phyloP scores from a whole-genome alignment of 2,329 filamentous ascomycete species.

The Diaporthe humulicola region DNA sequence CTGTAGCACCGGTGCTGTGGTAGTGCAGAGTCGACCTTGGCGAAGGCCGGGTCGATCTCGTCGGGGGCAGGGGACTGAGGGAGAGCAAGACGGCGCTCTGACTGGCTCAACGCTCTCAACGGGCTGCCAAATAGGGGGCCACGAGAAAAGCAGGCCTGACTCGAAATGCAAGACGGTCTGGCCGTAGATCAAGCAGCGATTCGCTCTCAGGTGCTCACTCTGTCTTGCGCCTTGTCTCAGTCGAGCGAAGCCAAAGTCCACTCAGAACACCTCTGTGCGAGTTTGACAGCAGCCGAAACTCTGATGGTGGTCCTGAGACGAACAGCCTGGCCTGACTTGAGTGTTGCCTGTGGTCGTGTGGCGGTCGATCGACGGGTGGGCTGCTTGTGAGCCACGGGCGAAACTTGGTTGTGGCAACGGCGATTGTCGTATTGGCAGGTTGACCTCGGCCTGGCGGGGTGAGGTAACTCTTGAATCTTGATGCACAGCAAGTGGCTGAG shows the following conservation, averaged over 20 bases:
- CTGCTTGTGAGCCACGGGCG: slow-evolving; percentile 26
- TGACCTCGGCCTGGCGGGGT: slow-evolving; percentile 10
- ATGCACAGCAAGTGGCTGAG: slow-evolving; percentile 36
- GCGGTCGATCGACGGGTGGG: slow-evolving; percentile 1
- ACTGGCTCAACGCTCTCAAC: slow-evolving; percentile 39
- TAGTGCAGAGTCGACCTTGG: slow-evolving; percentile 36
- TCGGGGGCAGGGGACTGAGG: slow-evolving; percentile 26
- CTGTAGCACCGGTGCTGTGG: slow-evolving; percentile 22
- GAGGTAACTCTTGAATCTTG: background rate
- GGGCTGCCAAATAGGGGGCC: slow-evolving; percentile 34
- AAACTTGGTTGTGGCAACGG: slow-evolving; percentile 32
- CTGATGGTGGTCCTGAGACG: slow-evolving; percentile 19
- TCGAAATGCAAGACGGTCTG: slow-evolving; percentile 36
- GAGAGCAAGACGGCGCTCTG: slow-evolving; percentile 17
- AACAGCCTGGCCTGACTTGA: slow-evolving; percentile 13
- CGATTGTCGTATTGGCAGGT: slow-evolving; percentile 3
- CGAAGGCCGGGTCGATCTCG: slow-evolving; percentile 40
- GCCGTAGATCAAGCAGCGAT: slow-evolving; percentile 29
- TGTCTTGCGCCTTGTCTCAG: slow-evolving; percentile 39
- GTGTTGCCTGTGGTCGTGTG: slow-evolving; percentile 18
- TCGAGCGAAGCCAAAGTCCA: slow-evolving; percentile 17
- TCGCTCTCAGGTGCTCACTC: slow-evolving; percentile 35
- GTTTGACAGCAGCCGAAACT: slow-evolving; percentile 3
- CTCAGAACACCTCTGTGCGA: slow-evolving; percentile 26
- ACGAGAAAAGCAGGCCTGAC: slow-evolving; percentile 40